Evolutionary conservation across 768 basidiomycete genomes (phyloP).

Genomic region (Lactarius sp.): DNA sequence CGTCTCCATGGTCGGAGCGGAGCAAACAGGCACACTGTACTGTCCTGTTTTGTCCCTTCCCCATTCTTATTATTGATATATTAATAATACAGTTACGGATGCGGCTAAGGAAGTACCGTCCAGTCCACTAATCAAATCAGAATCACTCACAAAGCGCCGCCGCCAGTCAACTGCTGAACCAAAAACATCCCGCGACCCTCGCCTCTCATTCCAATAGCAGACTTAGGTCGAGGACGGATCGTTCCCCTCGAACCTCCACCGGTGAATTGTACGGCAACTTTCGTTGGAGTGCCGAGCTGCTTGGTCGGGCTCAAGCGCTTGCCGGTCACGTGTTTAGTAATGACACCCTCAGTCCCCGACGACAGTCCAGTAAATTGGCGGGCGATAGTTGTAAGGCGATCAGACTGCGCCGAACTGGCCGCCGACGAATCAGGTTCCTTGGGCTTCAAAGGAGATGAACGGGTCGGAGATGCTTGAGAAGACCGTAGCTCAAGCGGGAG

Average conservation of each 20-base stretch:
- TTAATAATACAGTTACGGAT: conserved; percentile 10
- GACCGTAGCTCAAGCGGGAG: conserved; percentile 47
- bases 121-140: neutral
- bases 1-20: conserved; percentile 4
- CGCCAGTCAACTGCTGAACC: conserved; percentile 74
- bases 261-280: conserved; percentile 45
- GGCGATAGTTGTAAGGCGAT: conserved; percentile 58
- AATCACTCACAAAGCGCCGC: conserved; percentile 21
- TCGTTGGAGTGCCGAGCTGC: conserved; percentile 68
- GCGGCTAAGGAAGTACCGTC: neutral
- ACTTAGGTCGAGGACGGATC: conserved; percentile 60
- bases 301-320: conserved; percentile 63
- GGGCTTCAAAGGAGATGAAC: conserved; percentile 36
- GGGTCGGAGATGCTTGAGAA: conserved; percentile 50
- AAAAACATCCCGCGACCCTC: conserved; percentile 73
- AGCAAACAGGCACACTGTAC: neutral
- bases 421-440: conserved; percentile 42
- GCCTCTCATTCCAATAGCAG: conserved; percentile 70
- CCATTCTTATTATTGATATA: neutral
- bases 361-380: conserved; percentile 68
- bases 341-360: conserved; percentile 34
- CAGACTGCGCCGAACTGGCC: conserved; percentile 32
- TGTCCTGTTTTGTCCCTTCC: neutral
- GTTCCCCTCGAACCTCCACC: conserved; percentile 32
- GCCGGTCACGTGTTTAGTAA: conserved; percentile 58